Conservation (phyloP, 1,139 yeast species). For the Wickerhamomyces sp. region DNA sequence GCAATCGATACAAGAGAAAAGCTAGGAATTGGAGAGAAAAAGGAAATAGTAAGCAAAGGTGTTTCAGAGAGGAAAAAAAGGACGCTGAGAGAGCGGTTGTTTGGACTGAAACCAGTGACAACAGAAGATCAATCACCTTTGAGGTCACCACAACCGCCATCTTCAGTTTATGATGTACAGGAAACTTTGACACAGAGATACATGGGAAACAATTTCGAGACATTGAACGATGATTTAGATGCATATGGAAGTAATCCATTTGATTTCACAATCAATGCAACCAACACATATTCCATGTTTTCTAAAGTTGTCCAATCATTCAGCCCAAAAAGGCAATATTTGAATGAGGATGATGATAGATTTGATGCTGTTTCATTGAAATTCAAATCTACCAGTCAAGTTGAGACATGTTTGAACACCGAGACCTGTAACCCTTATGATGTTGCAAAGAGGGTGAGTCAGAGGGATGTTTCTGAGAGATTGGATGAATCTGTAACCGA, state of each 20-base stretch:
- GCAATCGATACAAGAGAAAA: no score
- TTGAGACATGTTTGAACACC: conserved; percentile 4
- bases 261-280: conserved; percentile 11
- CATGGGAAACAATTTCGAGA: conserved; percentile 17
- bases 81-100: conserved; percentile 7
- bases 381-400: conserved; percentile 7
- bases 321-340: conserved; percentile 8
- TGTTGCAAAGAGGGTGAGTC: conserved; percentile 8
- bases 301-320: conserved; percentile 11
- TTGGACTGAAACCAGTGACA: conserved; percentile 2
- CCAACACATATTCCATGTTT: conserved; percentile 8
- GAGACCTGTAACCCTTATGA: conserved; percentile 18
- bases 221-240: conserved; percentile 18
- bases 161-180: conserved; percentile 11
- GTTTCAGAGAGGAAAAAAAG: neutral
- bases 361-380: conserved; percentile 2
- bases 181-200: conserved; percentile 23
- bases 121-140: neutral
- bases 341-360: neutral
- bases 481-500: conserved; percentile 6
- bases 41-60: no score
- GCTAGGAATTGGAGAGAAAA: no score
- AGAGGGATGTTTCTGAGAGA: conserved; percentile 5
- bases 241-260: conserved; percentile 20
- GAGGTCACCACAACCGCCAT: neutral